Conservation (phyloP, 176 grass and related monocot species). For the Oryza brachyantha region DNA sequence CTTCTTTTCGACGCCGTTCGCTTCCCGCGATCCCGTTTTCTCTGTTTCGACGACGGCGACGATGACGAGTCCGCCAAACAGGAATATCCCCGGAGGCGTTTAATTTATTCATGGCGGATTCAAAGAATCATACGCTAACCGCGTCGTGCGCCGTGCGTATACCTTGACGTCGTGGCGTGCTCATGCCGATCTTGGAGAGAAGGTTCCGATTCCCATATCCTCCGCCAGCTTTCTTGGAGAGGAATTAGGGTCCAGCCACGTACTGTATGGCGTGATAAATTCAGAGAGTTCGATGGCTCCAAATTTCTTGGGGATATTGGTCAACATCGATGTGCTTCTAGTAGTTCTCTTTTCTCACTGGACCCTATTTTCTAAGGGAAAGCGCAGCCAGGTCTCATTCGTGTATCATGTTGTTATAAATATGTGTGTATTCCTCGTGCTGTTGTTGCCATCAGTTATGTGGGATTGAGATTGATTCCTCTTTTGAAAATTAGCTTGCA, state of each 20-base stretch:
- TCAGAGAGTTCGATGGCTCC: background rate
- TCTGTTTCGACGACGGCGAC: background rate
- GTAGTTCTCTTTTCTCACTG: background rate
- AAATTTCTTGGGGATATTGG: background rate
- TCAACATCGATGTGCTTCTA: background rate
- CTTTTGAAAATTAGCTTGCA: background rate
- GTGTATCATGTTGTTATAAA: background rate
- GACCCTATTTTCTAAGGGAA: background rate
- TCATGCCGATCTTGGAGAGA: background rate
- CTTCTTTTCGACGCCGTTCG: background rate
- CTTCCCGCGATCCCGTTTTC: background rate
- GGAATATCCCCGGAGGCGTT: background rate
- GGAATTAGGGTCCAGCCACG: background rate
- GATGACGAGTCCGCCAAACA: background rate
- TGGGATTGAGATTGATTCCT: background rate
- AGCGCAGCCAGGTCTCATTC: slow-evolving; percentile 3
- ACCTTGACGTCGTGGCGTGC: no score
- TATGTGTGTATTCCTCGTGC: background rate
- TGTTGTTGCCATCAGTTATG: background rate
- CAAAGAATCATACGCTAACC: background rate
- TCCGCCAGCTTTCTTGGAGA: slow-evolving; percentile 2
- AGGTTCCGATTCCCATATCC: background rate
- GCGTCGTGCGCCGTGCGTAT: background rate
- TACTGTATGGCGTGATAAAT: background rate
- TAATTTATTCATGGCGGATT: background rate